phyloP scores from a whole-genome alignment of 352 stramenopile genomes.

The Pythium brassicae region DNA sequence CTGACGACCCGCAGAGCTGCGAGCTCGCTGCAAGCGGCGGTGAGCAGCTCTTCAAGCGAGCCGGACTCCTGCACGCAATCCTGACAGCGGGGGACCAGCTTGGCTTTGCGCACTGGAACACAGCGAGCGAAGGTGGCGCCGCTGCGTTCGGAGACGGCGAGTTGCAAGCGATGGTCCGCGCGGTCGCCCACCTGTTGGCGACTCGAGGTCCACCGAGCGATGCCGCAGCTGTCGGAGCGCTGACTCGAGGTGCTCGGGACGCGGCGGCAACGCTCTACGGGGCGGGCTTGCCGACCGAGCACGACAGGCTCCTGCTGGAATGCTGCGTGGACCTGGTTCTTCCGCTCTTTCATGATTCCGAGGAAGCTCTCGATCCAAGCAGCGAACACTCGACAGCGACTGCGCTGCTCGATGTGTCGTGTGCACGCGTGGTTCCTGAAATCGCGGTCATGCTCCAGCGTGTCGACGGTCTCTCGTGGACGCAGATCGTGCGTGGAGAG shows the following conservation, averaged over 20 bases:
- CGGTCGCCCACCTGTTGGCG: not conserved
- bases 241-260: slow-evolving; percentile 6
- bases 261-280: slow-evolving; percentile 29
- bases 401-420: not conserved
- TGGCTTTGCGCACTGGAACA: slow-evolving; percentile 12
- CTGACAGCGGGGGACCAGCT: slow-evolving; percentile 14
- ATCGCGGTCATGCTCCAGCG: slow-evolving; percentile 8
- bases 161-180: slow-evolving; percentile 6
- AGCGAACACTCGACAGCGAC: not conserved
- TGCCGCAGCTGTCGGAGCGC: slow-evolving; percentile 1
- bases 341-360: not conserved
- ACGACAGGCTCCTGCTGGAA: slow-evolving; percentile 24
- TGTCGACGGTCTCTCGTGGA: slow-evolving; percentile 19
- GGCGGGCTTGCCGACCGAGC: slow-evolving; percentile 10
- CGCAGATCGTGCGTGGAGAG: slow-evolving; percentile 5
- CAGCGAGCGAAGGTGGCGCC: not conserved
- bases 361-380: not conserved
- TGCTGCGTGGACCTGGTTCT: slow-evolving; percentile 23
- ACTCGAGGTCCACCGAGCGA: not conserved
- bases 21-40: slow-evolving; percentile 4
- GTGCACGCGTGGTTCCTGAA: slow-evolving; percentile 19
- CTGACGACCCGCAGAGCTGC: slow-evolving; percentile 13
- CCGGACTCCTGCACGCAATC: slow-evolving; percentile 19
- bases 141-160: slow-evolving; percentile 10
- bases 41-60: slow-evolving; percentile 18